These are phyloP conservation scores for Emergomyces orientalis DNA, from an alignment of 2,329 filamentous ascomycete species.

Conservation along the genomic window DNA sequence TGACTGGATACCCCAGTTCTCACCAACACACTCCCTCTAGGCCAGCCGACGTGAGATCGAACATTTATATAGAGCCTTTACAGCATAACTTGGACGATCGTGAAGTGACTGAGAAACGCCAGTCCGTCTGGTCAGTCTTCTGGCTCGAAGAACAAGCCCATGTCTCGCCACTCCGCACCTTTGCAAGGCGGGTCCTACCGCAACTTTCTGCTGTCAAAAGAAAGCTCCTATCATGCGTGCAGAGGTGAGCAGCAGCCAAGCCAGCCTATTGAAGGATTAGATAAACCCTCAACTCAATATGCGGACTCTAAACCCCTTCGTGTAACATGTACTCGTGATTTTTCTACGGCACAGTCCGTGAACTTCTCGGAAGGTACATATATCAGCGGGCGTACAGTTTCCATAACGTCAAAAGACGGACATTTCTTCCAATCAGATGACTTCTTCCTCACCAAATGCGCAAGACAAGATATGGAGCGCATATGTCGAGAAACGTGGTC, in stretches of 20 bases:
- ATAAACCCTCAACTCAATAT: too few species aligned
- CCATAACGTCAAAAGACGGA: slow-evolving; percentile 2
- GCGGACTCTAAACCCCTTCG: slow-evolving; percentile 3
- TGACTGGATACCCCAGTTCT: neutral
- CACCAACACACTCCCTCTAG: neutral
- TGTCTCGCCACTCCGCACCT: slow-evolving; percentile 5
- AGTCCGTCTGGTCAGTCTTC: slow-evolving; percentile 9
- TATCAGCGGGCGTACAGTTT: neutral
- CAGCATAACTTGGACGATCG: slow-evolving; percentile 5
- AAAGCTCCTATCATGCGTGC: slow-evolving; percentile 6
- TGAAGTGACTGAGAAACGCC: slow-evolving; percentile 7
- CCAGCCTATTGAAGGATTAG: too few species aligned
- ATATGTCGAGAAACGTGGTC: neutral
- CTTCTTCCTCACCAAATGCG: neutral
- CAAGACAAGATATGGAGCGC: neutral
- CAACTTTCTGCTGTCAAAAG: slow-evolving; percentile 5
- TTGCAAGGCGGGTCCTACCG: slow-evolving; percentile 3
- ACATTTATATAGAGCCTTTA: slow-evolving; percentile 1
- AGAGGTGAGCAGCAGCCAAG: neutral
- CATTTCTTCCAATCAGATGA: neutral
- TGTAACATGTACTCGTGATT: slow-evolving; percentile 1
- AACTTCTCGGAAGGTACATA: neutral
- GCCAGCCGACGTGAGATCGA: slow-evolving; percentile 1
- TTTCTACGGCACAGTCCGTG: neutral
- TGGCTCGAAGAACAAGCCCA: slow-evolving; percentile 8